Evolutionary conservation across 2,329 filamentous ascomycete species (phyloP).

Genomic region (Myotisia sp.): DNA sequence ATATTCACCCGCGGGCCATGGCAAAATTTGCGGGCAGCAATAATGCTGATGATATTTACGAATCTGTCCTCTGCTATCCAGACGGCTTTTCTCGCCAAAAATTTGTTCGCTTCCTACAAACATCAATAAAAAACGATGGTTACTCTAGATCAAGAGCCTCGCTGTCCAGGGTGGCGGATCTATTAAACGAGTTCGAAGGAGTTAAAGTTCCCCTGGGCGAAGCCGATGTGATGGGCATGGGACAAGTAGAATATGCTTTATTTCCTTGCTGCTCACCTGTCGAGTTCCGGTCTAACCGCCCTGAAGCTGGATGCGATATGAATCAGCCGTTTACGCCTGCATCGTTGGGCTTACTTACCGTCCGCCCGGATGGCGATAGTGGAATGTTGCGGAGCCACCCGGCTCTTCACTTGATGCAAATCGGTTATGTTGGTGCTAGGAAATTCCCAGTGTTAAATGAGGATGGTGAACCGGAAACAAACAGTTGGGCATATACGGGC

Average conservation of each 20-base stretch:
- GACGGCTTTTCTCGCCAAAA: slow-evolving; percentile 5
- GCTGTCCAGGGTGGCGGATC: slow-evolving; percentile 17
- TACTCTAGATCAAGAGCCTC: slow-evolving; percentile 20
- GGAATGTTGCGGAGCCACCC: slow-evolving; percentile 12
- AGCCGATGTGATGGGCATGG: slow-evolving; percentile 1
- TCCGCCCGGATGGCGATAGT: slow-evolving; percentile 15
- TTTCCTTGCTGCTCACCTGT: slow-evolving; percentile 22
- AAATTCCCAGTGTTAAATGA: not conserved
- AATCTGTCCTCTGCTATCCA: slow-evolving; percentile 11
- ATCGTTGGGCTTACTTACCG: slow-evolving; percentile 22
- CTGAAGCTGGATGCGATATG: slow-evolving; percentile 9
- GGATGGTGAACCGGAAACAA: not conserved
- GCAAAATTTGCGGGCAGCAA: not conserved
- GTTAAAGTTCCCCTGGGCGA: slow-evolving; percentile 14
- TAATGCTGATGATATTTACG: slow-evolving; percentile 2
- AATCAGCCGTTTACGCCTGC: slow-evolving; percentile 13
- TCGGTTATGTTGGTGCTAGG: slow-evolving; percentile 22
- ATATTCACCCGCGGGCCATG: slow-evolving; percentile 11
- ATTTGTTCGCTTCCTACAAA: slow-evolving; percentile 7
- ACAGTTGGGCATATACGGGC: slow-evolving; percentile 21
- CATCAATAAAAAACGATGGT: slow-evolving; percentile 15
- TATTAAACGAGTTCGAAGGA: slow-evolving; percentile 25
- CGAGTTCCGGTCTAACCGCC: slow-evolving; percentile 16
- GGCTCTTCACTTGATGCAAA: slow-evolving; percentile 23
- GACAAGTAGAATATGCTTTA: slow-evolving; percentile 20